A percentile compares a stretch with the other conserved stretches of the same genome.
These are phyloP conservation scores for Fusarium kyushuense DNA, from an alignment of 2,329 filamentous ascomycete genomes.

Conservation along the genomic window DNA sequence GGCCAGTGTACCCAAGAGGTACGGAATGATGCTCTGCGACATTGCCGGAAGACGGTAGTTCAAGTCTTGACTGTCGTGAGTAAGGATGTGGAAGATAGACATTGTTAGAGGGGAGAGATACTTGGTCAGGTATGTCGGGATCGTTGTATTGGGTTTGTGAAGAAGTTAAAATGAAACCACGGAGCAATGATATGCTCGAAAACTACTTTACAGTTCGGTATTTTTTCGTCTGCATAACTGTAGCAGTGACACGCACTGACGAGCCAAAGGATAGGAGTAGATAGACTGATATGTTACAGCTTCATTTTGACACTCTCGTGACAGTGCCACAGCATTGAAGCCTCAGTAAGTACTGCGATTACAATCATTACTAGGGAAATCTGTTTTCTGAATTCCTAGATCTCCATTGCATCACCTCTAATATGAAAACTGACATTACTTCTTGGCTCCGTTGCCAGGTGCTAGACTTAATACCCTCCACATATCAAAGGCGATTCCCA, in stretches of 20 bases:
- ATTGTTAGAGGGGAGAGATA: not conserved
- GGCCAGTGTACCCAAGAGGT: not conserved
- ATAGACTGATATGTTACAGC: not conserved
- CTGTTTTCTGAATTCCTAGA: too few species aligned
- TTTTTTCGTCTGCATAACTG: not conserved
- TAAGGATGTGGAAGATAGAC: not conserved
- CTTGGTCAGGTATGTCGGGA: not conserved
- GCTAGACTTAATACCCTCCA: too few species aligned
- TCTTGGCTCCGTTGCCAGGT: not conserved
- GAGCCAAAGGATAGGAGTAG: not conserved
- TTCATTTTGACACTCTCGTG: conserved; percentile 1
- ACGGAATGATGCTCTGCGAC: not conserved
- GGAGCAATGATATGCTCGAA: not conserved
- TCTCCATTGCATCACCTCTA: not conserved
- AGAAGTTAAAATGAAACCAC: not conserved
- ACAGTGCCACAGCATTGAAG: not conserved
- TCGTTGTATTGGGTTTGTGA: not conserved
- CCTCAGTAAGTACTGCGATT: not conserved
- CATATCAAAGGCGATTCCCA: not conserved
- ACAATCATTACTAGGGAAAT: not conserved
- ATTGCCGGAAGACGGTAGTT: not conserved
- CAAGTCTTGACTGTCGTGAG: not conserved
- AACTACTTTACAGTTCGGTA: not conserved
- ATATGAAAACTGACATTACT: not conserved
- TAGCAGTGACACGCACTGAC: not conserved